These are phyloP conservation scores for Isatis lusitanica DNA, from an alignment of 441 rosid genomes.

Conservation along the genomic window DNA sequence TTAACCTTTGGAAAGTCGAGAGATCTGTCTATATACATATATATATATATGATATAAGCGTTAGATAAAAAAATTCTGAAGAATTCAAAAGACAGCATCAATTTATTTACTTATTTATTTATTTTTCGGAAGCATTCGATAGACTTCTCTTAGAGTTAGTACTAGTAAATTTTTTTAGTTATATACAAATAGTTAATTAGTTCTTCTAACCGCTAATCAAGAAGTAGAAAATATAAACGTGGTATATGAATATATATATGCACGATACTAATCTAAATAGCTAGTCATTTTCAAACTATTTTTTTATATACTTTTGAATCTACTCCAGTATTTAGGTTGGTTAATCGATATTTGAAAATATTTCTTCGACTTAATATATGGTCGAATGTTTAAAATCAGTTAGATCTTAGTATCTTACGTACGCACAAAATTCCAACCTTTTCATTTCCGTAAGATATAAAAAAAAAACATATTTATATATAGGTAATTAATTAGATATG, in stretches of 20 bases:
- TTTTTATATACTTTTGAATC: not conserved
- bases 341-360: not conserved
- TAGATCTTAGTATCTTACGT: not conserved
- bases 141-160: not conserved
- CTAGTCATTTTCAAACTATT: not conserved
- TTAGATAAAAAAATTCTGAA: not conserved
- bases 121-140: not conserved
- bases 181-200: not conserved
- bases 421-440: constrained; percentile 7
- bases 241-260: not conserved
- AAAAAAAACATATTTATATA: not conserved
- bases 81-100: not conserved
- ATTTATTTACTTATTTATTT: not conserved
- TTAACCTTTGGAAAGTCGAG: constrained; percentile 19
- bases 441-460: not conserved
- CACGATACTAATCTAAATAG: not conserved
- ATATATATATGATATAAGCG: no score
- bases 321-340: not conserved
- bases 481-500: not conserved
- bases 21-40: not conserved
- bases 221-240: not conserved
- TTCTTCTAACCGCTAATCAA: not conserved
- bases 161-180: not conserved
- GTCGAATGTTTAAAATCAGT: constrained; percentile 2
- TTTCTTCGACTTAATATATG: not conserved